A percentile compares a stretch with the other conserved stretches of the same genome.
phyloP scores from a whole-genome alignment of 495 filamentous ascomycete genomes.

The Aspergillus panamensis region DNA sequence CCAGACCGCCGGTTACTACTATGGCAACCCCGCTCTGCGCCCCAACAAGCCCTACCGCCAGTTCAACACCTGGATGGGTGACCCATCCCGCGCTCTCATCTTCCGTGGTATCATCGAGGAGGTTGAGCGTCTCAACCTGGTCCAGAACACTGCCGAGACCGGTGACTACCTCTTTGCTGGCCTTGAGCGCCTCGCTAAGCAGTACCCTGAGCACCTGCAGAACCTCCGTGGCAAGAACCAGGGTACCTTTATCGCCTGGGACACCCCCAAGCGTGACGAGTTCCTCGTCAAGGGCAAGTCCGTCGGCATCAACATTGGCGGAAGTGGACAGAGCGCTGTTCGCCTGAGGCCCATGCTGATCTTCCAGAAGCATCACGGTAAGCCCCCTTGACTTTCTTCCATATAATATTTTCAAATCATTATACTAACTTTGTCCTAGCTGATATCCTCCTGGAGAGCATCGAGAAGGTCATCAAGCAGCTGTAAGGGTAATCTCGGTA shows the following conservation, averaged over 20 bases:
- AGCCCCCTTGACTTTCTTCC: constrained; percentile 27
- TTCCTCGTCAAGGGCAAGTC: constrained; percentile 72
- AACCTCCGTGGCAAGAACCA: constrained; percentile 92
- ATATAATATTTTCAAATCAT: constrained; percentile 1
- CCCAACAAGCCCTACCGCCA: constrained; percentile 99
- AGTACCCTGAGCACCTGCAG: constrained; percentile 78
- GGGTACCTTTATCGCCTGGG: constrained; percentile 97
- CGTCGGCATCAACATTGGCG: constrained; percentile 90
- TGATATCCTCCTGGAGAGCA: constrained; percentile 60
- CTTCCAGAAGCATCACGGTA: constrained; percentile 90
- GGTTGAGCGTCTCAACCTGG: constrained; percentile 75
- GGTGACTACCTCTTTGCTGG: constrained; percentile 79
- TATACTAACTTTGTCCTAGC: constrained; percentile 37
- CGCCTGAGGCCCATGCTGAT: constrained; percentile 92
- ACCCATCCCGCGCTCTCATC: constrained; percentile 83
- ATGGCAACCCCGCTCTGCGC: constrained; percentile 77
- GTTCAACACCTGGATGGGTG: constrained; percentile 99
- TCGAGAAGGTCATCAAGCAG: constrained; percentile 74
- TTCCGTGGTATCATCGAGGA: constrained; percentile 92
- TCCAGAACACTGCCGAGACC: constrained; percentile 73
- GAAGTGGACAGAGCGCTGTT: constrained; percentile 75
- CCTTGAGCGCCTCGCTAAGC: constrained; percentile 63
- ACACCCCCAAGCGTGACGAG: constrained; percentile 78
- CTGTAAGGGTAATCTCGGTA: constrained; percentile 32
- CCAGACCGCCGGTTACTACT: constrained; percentile 97